These are phyloP conservation scores for Lumnitzera racemosa DNA, from an alignment of 345 rosid genomes.

Conservation along the genomic window DNA sequence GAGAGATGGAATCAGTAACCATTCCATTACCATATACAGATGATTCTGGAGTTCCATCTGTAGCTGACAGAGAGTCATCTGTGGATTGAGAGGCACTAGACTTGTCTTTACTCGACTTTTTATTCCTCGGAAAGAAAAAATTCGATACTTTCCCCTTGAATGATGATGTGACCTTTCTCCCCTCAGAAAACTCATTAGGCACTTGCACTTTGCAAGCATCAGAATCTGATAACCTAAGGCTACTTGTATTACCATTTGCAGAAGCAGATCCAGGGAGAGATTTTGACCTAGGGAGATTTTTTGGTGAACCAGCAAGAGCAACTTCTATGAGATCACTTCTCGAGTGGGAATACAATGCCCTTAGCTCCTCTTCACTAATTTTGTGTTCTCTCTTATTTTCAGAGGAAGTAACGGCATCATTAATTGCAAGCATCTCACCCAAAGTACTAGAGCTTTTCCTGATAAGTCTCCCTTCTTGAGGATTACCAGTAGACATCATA, in stretches of 20 bases:
- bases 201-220: conserved; percentile 30
- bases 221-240: conserved; percentile 31
- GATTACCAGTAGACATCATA: conserved; percentile 60
- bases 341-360: conserved; percentile 45
- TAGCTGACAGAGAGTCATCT: conserved; percentile 19
- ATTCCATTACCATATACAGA: conserved; percentile 20
- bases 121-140: conserved; percentile 52
- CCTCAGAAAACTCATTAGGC: conserved; percentile 34
- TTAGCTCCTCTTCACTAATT: conserved; percentile 28
- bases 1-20: conserved; percentile 16
- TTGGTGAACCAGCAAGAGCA: conserved; percentile 29
- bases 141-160: conserved; percentile 51
- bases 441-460: conserved; percentile 69
- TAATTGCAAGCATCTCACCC: conserved; percentile 93
- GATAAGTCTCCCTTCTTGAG: conserved; percentile 35
- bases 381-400: conserved; percentile 27
- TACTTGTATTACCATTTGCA: conserved; percentile 30
- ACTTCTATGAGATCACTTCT: conserved; percentile 34
- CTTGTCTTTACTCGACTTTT: conserved; percentile 33
- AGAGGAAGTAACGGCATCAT: conserved; percentile 35
- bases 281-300: conserved; percentile 56
- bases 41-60: conserved; percentile 20
- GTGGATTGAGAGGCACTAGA: conserved; percentile 15
- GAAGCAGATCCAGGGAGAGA: conserved; percentile 69
- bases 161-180: conserved; percentile 45